These are phyloP conservation scores for Odontarrhena argentea DNA, from an alignment of 345 rosid genomes.

Conservation along the genomic window DNA sequence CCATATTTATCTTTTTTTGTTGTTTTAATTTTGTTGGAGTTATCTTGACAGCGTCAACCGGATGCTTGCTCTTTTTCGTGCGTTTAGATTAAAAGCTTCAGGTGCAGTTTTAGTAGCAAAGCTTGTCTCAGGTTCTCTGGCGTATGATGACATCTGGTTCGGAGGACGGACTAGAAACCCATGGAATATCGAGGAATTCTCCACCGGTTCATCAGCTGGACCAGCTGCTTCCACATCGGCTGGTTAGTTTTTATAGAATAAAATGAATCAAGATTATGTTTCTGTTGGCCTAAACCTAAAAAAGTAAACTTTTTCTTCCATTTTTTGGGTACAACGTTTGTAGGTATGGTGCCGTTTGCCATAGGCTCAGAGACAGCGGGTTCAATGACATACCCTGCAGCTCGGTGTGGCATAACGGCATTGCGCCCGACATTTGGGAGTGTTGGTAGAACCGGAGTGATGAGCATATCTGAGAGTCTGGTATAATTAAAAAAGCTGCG, in stretches of 20 bases:
- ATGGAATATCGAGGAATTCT: conserved; percentile 89
- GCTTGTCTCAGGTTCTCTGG: conserved; percentile 79
- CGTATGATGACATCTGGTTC: conserved; percentile 91
- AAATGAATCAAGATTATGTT: conserved; percentile 9
- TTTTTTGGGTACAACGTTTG: neutral
- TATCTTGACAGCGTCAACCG: neutral
- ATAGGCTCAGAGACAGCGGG: conserved; percentile 97
- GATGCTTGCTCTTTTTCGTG: neutral
- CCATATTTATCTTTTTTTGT: neutral
- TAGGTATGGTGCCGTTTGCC: conserved; percentile 90
- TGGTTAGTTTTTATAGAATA: conserved; percentile 45
- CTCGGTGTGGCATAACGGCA: conserved; percentile 83
- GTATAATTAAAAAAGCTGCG: conserved; percentile 35
- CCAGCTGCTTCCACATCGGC: conserved; percentile 88
- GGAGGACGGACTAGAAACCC: conserved; percentile 90
- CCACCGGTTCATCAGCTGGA: conserved; percentile 92
- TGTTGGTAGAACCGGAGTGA: conserved; percentile 80
- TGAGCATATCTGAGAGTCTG: conserved; percentile 91
- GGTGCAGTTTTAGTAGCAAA: conserved; percentile 92
- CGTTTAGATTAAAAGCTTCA: conserved; percentile 42
- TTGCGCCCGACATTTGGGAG: conserved; percentile 84
- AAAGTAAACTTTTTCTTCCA: neutral
- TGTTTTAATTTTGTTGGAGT: neutral
- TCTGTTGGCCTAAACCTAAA: conserved; percentile 4
- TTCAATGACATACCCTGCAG: conserved; percentile 77